A percentile compares a stretch with the other conserved stretches of the same genome.
Evolutionary conservation across 768 basidiomycete species (phyloP).

Genomic region (Xerocomellus dryophilus): DNA sequence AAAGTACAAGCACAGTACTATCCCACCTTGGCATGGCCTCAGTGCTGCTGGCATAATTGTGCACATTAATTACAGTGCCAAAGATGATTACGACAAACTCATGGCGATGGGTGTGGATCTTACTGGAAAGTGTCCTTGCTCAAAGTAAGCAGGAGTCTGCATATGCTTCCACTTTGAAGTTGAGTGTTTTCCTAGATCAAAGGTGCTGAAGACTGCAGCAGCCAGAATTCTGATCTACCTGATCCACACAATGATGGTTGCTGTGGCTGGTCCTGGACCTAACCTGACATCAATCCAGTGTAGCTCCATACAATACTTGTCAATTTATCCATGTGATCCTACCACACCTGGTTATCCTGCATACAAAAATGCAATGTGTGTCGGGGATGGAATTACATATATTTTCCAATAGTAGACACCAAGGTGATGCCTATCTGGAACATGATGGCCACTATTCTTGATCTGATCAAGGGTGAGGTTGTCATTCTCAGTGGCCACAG

Average conservation of each 20-base stretch:
- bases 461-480: constrained; percentile 77
- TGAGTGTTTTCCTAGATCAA: constrained; percentile 50
- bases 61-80: constrained; percentile 79
- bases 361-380: constrained; percentile 75
- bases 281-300: constrained; percentile 81
- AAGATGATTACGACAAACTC: constrained; percentile 67
- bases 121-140: constrained; percentile 62
- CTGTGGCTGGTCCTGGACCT: constrained; percentile 80
- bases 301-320: constrained; percentile 74
- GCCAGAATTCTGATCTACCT: constrained; percentile 75
- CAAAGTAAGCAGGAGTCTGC: constrained; percentile 47
- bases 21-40: constrained; percentile 86
- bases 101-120: constrained; percentile 63
- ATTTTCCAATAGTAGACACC: constrained; percentile 52
- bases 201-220: constrained; percentile 81
- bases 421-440: constrained; percentile 92
- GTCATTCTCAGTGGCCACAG: constrained; percentile 83
- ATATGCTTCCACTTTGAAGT: constrained; percentile 4
- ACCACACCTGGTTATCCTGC: constrained; percentile 86
- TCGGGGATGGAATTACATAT: constrained; percentile 45
- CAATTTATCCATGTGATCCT: constrained; percentile 69
- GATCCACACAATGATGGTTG: constrained; percentile 86
- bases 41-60: constrained; percentile 69
- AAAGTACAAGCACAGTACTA: constrained; percentile 58
- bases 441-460: constrained; percentile 78